A percentile compares a stretch with the other conserved stretches of the same genome.
Evolutionary conservation across 129 eudicot species (phyloP).

Genomic region (Helichrysum umbraculigerum): DNA sequence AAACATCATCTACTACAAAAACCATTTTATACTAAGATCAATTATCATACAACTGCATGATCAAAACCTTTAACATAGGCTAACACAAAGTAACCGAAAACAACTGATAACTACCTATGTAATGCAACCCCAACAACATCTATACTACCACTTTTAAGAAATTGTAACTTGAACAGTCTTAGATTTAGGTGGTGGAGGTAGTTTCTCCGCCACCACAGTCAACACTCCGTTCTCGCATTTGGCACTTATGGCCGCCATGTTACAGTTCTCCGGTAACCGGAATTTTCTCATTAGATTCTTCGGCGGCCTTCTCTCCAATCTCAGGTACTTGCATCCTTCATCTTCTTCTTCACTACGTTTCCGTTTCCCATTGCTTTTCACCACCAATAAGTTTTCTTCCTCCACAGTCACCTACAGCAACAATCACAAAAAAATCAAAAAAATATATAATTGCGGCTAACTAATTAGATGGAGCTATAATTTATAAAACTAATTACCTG

Average conservation of each 20-base stretch:
- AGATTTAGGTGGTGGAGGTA: conserved; percentile 70
- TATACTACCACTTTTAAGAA: conserved; percentile 14
- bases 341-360: conserved; percentile 55
- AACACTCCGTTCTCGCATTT: conserved; percentile 76
- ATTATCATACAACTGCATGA: background rate
- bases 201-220: conserved; percentile 66
- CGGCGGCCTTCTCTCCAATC: conserved; percentile 57
- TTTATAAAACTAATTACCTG: conserved; percentile 42
- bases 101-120: background rate
- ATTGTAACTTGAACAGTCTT: conserved; percentile 68
- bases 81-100: background rate
- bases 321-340: conserved; percentile 70
- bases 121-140: background rate
- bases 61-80: background rate
- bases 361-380: conserved; percentile 74
- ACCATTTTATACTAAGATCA: background rate
- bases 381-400: conserved; percentile 60
- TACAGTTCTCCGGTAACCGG: conserved; percentile 58
- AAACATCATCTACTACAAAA: background rate
- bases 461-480: background rate
- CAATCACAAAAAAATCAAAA: background rate
- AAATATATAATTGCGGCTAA: background rate
- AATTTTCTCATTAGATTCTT: conserved; percentile 65
- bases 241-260: conserved; percentile 53
- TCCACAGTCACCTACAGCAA: conserved; percentile 64